phyloP scores from a whole-genome alignment of 352 stramenopile genomes.

The Phytopythium ostracodes region DNA sequence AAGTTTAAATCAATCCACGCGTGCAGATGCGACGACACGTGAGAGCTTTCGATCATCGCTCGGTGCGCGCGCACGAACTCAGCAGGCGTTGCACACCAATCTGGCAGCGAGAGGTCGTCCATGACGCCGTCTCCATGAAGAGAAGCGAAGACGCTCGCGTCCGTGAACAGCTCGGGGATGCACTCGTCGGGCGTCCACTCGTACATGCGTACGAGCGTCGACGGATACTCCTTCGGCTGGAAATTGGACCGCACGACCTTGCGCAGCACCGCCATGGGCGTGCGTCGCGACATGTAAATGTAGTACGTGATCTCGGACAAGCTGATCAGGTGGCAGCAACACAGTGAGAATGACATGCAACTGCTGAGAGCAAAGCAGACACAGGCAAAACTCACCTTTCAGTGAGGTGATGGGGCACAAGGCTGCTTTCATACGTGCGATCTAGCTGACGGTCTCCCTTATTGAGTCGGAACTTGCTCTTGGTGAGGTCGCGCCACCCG shows the following conservation, averaged over 20 bases:
- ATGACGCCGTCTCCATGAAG: constrained; percentile 65
- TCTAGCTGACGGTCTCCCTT: constrained; percentile 94
- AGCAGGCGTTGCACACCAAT: constrained; percentile 53
- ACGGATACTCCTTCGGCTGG: constrained; percentile 92
- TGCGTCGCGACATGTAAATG: constrained; percentile 93
- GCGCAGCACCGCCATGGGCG: constrained; percentile 81
- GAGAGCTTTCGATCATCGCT: constrained; percentile 87
- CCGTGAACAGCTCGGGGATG: constrained; percentile 94
- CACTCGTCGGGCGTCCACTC: constrained; percentile 96
- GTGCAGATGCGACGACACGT: constrained; percentile 86
- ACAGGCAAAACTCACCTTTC: constrained; percentile 55
- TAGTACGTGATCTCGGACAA: constrained; percentile 95
- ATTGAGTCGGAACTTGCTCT: constrained; percentile 93
- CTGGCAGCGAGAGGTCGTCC: constrained; percentile 62
- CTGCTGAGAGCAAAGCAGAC: neutral
- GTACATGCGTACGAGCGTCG: constrained; percentile 88
- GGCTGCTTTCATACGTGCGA: constrained; percentile 84
- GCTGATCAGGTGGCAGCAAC: constrained; percentile 6
- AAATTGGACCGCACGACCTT: constrained; percentile 91
- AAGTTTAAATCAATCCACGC: constrained; percentile 98
- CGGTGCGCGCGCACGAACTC: constrained; percentile 91
- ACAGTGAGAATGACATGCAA: neutral
- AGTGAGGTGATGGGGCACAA: constrained; percentile 91
- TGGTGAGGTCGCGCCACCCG: constrained; percentile 87
- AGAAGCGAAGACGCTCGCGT: constrained; percentile 83